Evolutionary conservation across 345 rosid genomes (phyloP).

Genomic region (Isatis tinctoria): DNA sequence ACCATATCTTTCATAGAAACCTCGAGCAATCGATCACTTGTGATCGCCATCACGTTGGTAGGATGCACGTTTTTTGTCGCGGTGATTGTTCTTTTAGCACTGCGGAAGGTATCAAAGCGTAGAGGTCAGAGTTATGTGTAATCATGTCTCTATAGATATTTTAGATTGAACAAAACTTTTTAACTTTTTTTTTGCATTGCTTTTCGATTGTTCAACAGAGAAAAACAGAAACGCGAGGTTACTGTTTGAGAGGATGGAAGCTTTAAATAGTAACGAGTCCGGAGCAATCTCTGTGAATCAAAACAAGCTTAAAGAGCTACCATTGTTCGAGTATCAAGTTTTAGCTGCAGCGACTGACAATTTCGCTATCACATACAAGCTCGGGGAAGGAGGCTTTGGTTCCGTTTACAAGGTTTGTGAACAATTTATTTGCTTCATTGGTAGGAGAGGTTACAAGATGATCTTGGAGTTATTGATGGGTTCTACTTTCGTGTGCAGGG

Average conservation of each 20-base stretch:
- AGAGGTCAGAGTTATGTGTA: constrained; percentile 1
- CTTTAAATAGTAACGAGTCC: constrained; percentile 3
- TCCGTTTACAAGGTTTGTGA: constrained; percentile 31
- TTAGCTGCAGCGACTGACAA: constrained; percentile 37
- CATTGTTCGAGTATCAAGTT: constrained; percentile 32
- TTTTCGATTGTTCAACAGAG: not conserved
- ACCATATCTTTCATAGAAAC: not conserved
- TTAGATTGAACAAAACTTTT: not conserved
- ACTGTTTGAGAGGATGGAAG: constrained; percentile 22
- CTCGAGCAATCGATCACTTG: not conserved
- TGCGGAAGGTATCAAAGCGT: not conserved
- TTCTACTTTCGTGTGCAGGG: constrained; percentile 36
- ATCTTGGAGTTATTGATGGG: not conserved
- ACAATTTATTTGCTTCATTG: not conserved
- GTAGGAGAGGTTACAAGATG: not conserved
- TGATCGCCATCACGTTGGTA: not conserved
- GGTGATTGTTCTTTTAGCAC: constrained; percentile 7
- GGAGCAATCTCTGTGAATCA: constrained; percentile 25
- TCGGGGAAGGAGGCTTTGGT: constrained; percentile 48
- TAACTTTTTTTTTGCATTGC: not conserved
- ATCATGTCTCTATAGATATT: not conserved
- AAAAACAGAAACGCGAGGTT: constrained; percentile 4
- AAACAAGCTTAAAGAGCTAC: constrained; percentile 31
- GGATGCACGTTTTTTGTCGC: not conserved
- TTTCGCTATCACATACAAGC: constrained; percentile 31